A percentile compares a stretch with the other conserved stretches of the same genome.
Conservation (phyloP, 2,329 filamentous ascomycete species). For the Westerdykella aurantiaca region DNA sequence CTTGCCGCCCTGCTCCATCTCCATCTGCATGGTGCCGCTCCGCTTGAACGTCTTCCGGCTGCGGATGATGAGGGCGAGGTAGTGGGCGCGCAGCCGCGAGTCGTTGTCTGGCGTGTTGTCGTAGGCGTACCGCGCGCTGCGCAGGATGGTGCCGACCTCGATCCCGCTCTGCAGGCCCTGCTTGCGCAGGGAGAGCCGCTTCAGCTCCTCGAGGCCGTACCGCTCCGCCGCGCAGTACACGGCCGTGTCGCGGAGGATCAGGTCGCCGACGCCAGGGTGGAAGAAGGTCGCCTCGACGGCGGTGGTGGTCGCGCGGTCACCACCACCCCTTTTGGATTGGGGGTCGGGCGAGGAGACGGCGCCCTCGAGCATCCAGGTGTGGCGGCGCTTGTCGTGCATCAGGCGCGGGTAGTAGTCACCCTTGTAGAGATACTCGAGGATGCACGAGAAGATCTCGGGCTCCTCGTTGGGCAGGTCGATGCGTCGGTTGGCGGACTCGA, state of each 20-base stretch:
- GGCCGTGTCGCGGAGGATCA: constrained; percentile 84
- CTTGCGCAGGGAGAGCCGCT: constrained; percentile 85
- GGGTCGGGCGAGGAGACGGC: constrained; percentile 51
- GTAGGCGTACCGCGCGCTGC: constrained; percentile 91
- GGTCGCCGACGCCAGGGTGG: constrained; percentile 65
- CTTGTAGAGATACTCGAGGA: constrained; percentile 97
- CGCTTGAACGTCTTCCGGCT: constrained; percentile 96
- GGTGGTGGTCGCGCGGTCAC: constrained; percentile 46
- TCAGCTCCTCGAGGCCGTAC: constrained; percentile 88
- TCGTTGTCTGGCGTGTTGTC: constrained; percentile 90
- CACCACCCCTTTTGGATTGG: constrained; percentile 43
- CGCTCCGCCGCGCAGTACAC: constrained; percentile 90
- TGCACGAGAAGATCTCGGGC: constrained; percentile 85
- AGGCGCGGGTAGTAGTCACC: constrained; percentile 91
- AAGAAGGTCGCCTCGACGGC: constrained; percentile 69
- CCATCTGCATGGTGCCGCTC: constrained; percentile 96
- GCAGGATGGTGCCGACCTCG: constrained; percentile 84
- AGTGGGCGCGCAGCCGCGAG: constrained; percentile 89
- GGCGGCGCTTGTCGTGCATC: constrained; percentile 76
- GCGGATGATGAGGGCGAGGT: constrained; percentile 94
- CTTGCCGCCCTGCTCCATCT: constrained; percentile 93
- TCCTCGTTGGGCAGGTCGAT: constrained; percentile 73
- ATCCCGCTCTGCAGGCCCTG: constrained; percentile 90
- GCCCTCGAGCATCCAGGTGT: constrained; percentile 87
- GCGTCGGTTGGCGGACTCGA: constrained; percentile 65